A percentile compares a stretch with the other conserved stretches of the same genome.
phyloP scores from a whole-genome alignment of 1,284 basidiomycete genomes.

The Malassezia obtusa region DNA sequence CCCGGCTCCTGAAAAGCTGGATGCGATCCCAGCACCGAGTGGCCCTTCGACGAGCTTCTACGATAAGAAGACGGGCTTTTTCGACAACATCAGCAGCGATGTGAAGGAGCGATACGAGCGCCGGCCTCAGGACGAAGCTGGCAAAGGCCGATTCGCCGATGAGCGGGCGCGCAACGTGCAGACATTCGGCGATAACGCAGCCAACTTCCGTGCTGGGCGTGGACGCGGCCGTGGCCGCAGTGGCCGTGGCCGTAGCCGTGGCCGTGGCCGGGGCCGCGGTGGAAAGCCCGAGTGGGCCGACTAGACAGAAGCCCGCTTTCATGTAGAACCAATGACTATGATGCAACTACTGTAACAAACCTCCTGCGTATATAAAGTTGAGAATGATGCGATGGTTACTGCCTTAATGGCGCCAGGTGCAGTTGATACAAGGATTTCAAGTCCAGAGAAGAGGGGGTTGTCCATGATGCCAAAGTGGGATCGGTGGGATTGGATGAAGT shows the following conservation, averaged over 20 bases:
- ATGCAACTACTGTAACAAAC: not conserved
- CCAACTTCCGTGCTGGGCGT: conserved; percentile 3
- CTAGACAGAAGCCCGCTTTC: too few species aligned
- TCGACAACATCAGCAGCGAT: conserved; percentile 44
- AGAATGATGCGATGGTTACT: not conserved
- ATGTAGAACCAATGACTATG: not conserved
- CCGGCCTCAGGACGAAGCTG: not conserved
- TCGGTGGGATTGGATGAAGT: not conserved
- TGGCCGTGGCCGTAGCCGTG: conserved; percentile 4
- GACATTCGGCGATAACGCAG: conserved; percentile 41
- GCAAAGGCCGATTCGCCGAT: conserved; percentile 12
- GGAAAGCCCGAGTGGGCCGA: conserved; percentile 14
- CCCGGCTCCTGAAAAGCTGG: conserved; percentile 12
- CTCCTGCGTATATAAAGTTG: not conserved
- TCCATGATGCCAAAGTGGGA: not conserved
- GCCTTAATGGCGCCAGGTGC: not conserved
- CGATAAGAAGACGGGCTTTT: conserved; percentile 43
- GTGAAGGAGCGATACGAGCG: conserved; percentile 38
- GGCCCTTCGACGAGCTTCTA: conserved; percentile 27
- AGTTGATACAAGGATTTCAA: not conserved
- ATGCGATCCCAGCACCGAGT: conserved; percentile 32
- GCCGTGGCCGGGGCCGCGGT: conserved; percentile 6
- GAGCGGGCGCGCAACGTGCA: conserved; percentile 41
- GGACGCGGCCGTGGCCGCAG: conserved; percentile 1
- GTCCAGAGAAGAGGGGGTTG: not conserved